Base-by-base conservation (phyloP, 495 filamentous ascomycete species). In the Neurospora africana region DNA sequence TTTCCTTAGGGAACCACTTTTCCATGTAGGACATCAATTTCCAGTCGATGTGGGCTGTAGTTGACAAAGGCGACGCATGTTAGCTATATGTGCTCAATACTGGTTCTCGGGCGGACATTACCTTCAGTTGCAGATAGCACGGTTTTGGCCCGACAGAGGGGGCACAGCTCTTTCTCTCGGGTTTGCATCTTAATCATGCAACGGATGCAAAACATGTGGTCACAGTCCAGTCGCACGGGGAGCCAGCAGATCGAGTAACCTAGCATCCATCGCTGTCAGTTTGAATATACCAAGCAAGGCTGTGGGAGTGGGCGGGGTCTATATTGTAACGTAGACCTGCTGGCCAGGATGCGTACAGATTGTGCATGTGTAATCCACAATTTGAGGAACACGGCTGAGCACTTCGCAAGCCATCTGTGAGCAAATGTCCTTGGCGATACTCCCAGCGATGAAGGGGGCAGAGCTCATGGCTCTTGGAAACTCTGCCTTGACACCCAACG, bases 321-420 rank as follows among this genome's bases (percentile, higher is more conserved):
- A 19, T 19, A 17, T 30, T 35, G 27, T 17, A 33, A 33, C 27
- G 27, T 19, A 65, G 53, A 65, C 53, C 53, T 70, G 70, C 38
- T 11, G 33, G 27, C 30, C 3, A 41, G 15, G n/a, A 70, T 39
- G 41, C 75, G 4, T 73, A 83, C 91, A 94, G 21, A 93, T 87
- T n/a, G 91, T 89, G 74, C 91, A 94, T 36, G 87, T 83, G 80
- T 91, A 91, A 80, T 93, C 91, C 61, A 90, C 86, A 33, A 92
- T 76, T 74, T 91, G 91, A 15, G 91, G 91, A 19, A 93, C 89
- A 58, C 88, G 81, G 15, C 82, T 82, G 43, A 93, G 80, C 3
- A 94, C 84, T 43, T 91, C 86, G 15, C 84, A 84, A 6, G 86
- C 88, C 61, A 94, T 81, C 74, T 90, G 86, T 38, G 86, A 86